Conservation (phyloP, 169 alveolate genomes). For the Eimeria tenella region DNA sequence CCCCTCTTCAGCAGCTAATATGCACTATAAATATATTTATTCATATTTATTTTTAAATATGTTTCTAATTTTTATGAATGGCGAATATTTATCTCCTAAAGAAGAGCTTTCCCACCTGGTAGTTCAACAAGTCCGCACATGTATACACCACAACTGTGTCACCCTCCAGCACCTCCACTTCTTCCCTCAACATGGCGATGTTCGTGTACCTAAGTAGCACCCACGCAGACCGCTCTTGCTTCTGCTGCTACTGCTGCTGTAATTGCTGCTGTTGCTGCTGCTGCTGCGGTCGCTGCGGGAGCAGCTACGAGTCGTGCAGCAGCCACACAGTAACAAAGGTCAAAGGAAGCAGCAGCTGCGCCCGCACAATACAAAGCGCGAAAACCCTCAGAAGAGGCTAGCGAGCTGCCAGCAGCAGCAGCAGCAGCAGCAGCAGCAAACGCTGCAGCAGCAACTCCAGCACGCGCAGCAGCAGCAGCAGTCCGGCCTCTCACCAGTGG, state of each 20-base stretch:
- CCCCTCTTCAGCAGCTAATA: neutral
- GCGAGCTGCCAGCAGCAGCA: neutral
- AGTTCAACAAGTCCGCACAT: constrained; percentile 64
- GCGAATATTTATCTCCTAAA: too few relatives aligned
- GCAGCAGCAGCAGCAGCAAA: constrained; percentile 1
- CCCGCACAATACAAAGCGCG: neutral
- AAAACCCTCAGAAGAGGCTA: neutral
- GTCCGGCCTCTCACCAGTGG: constrained; percentile 30
- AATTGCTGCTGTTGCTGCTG: too few relatives aligned
- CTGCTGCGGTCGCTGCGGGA: too few relatives aligned
- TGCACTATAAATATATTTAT: neutral
- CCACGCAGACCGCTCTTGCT: too few relatives aligned
- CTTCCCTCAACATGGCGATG: constrained; percentile 52
- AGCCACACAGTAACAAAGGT: neutral
- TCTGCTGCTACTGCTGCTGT: too few relatives aligned
- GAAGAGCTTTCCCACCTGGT: constrained; percentile 30
- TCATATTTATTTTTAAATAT: too few relatives aligned
- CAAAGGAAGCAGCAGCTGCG: neutral
- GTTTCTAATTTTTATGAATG: too few relatives aligned
- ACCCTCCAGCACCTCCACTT: constrained; percentile 23
- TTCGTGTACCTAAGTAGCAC: constrained; percentile 46
- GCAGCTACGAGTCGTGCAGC: neutral
- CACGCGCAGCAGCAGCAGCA: neutral
- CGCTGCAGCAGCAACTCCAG: neutral
- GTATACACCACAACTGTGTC: constrained; percentile 61